Base-by-base conservation (phyloP, 2,329 filamentous ascomycete genomes). In the Albifimbria verrucaria region DNA sequence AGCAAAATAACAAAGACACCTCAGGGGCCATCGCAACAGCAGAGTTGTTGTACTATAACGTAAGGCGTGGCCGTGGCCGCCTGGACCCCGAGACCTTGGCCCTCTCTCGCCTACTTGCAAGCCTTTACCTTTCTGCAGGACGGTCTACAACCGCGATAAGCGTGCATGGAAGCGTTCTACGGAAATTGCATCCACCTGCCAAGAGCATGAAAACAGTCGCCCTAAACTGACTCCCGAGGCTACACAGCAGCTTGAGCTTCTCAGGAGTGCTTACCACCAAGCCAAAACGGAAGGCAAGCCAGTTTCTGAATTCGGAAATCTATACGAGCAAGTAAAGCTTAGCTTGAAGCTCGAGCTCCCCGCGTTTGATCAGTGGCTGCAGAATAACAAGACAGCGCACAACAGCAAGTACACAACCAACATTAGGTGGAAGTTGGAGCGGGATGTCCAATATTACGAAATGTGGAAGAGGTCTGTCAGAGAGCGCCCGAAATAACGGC, bases 41-140 rank as follows among this genome's bases (percentile, higher is more conserved):
- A 3, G 58, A 61, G 45, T 28, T 64, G 21, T 52, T 65, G 44
- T 62, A 55, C 43, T 65, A 65, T 51, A 65, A 65, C 55, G 46
- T 65, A 26, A 53, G 59, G 4, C 63, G 62, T 20, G 60, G 63
- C 7, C 54, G 59, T 11, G 63, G 63, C 2, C 58, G 60, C 6
- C 62, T 65, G 18, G 60, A 64, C 49, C 36, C 53, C 0, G 57
- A 65, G 49, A 65, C 63, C 1, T 46, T 65, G 9, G 57, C 55
- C 3, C 59, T 65, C 17, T 61, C 63, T 0, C 59, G 59, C 6
- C 57, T 65, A 2, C 58, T 65, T 4, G 58, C 63, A 20, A 54
- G 53, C 12, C 21, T 65, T 3, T 64, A 63, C 20, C 50, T 50
- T 4, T 59, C 59, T 0, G 49, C 32, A 10, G 55, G 53, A 15